Evolutionary conservation across 2,329 filamentous ascomycete species (phyloP), one percentile per base, ranked within the genome.

Genomic region (Fusarium nurragi): DNA sequence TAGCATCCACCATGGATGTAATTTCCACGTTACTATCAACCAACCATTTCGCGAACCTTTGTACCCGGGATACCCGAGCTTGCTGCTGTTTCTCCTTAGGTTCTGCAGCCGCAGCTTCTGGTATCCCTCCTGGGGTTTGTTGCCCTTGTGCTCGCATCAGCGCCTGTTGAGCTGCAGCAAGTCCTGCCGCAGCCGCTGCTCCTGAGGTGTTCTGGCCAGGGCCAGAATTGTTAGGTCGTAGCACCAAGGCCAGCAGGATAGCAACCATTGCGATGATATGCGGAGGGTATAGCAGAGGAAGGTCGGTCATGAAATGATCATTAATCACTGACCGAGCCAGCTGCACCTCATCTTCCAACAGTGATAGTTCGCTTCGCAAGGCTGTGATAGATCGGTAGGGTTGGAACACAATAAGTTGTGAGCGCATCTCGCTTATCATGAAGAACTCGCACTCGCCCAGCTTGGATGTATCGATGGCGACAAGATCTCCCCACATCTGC

Each of bases 381-480:
- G 89, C 88, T 6, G 85, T 85, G 26, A 97, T 81, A 37, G 90
- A 93, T 51, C 93, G 91, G 77, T 97, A 97, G 1, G 94, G 94
- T 73, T 97, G 93, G 77, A 97, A 92, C 18, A 97, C 82, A 74
- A 97, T 96, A 68, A 97, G 85, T 70, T 96, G 92, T 6, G 92
- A 94, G 77, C 87, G 90, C 86, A 97, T 91, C 74, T 97, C 94
- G 23, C 91, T 93, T 71, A 97, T 97, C 54, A 97, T 83, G 57
- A 87, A 91, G 79, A 97, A 97, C 76, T 97, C 94, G 84, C 92
- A 97, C 80, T 97, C 94, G 71, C 94, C 94, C 36, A 97, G 85
- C 72, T 93, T 92, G 53, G 91, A 88, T 10, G 91, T 90, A 76
- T 97, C 93, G 56, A 89, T 86, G 37, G 86, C 83, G 68, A 92